Conservation (phyloP, 495 filamentous ascomycete species). For the Hamigera avellanea region DNA sequence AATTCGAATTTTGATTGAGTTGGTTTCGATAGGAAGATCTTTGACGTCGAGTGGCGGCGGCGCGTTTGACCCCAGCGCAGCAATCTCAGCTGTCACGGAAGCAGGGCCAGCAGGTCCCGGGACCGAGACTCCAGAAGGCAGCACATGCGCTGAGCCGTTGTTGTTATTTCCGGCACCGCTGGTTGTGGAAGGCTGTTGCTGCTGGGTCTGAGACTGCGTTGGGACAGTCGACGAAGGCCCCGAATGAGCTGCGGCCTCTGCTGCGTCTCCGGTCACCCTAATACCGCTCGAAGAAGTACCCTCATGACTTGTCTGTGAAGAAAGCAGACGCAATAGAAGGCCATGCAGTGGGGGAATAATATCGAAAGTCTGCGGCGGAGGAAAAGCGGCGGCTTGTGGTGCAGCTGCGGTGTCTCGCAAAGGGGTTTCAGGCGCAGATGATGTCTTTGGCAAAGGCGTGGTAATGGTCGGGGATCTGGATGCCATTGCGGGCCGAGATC, state of each 20-base stretch:
- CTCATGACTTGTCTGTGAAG: slow-evolving; percentile 12
- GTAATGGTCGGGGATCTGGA: slow-evolving; percentile 26
- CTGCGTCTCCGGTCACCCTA: slow-evolving; percentile 12
- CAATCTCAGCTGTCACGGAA: slow-evolving; percentile 11
- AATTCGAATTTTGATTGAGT: slow-evolving; percentile 66
- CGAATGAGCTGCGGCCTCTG: slow-evolving; percentile 12
- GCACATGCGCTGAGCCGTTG: too few relatives aligned
- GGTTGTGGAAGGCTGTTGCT: slow-evolving; percentile 10
- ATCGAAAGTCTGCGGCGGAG: slow-evolving; percentile 58
- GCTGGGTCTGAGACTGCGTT: slow-evolving; percentile 18
- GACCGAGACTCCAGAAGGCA: slow-evolving; percentile 5
- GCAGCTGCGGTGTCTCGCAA: slow-evolving; percentile 26
- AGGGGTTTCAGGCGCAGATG: slow-evolving; percentile 30
- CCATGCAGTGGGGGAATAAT: slow-evolving; percentile 70
- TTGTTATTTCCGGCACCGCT: slow-evolving; percentile 4
- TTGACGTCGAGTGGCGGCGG: slow-evolving; percentile 54
- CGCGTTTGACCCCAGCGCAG: slow-evolving; percentile 18
- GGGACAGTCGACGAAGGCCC: slow-evolving; percentile 7
- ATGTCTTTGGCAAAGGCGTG: slow-evolving; percentile 28
- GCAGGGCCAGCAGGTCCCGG: slow-evolving; percentile 2
- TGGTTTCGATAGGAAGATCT: slow-evolving; percentile 62
- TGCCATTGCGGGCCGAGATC: slow-evolving; percentile 17
- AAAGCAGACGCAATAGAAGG: slow-evolving; percentile 62
- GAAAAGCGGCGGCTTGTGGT: slow-evolving; percentile 41
- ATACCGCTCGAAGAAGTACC: slow-evolving; percentile 7